Conservation (phyloP, 805 yeast species). For the Wickerhamomyces tratensis region DNA sequence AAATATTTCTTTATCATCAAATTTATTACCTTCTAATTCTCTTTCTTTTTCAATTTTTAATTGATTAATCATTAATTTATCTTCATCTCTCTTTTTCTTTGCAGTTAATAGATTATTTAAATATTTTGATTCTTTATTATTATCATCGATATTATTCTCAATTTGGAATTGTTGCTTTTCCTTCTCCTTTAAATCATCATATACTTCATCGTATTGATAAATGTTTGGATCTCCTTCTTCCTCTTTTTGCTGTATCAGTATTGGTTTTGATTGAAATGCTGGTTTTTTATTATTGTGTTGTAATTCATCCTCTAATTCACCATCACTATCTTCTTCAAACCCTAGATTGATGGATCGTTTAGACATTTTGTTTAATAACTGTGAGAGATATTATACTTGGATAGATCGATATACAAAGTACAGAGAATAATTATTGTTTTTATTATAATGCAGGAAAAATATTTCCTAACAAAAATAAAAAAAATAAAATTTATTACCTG, state of each 20-base stretch:
- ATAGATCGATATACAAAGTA: too few species aligned
- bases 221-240: conserved; percentile 10
- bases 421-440: too few species aligned
- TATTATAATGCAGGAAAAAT: too few species aligned
- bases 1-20: conserved; percentile 32
- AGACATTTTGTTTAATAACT: too few species aligned
- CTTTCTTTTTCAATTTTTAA: conserved; percentile 27
- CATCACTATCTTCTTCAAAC: neutral
- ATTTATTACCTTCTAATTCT: conserved; percentile 28
- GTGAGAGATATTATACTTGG: too few species aligned
- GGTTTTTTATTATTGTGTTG: neutral
- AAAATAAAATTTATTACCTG: too few species aligned
- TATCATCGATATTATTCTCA: neutral
- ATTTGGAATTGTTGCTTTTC: conserved; percentile 6
- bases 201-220: conserved; percentile 37
- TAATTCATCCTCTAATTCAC: neutral
- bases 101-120: conserved; percentile 34
- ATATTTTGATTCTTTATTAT: conserved; percentile 20
- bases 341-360: neutral
- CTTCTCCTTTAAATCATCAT: conserved; percentile 29
- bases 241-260: neutral
- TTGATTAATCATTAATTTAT: conserved; percentile 30
- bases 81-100: conserved; percentile 34
- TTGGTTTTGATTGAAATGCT: too few species aligned
- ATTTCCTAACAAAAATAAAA: too few species aligned